Evolutionary conservation across 345 rosid species (phyloP).

Genomic region (Moricandia moricandioides): DNA sequence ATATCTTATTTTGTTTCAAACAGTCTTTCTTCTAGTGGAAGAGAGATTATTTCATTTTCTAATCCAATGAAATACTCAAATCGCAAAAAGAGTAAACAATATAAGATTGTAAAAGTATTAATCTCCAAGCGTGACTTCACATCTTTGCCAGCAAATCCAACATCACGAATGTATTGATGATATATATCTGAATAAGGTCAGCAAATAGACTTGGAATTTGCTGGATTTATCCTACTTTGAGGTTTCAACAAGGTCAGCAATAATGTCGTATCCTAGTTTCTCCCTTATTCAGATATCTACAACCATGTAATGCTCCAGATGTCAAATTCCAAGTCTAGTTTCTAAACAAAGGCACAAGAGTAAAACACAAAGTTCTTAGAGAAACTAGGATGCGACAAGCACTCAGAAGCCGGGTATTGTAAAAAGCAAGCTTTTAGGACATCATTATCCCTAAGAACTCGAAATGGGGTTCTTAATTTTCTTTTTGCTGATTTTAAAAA

Average conservation of each 20-base stretch:
- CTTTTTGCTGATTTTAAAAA: too few species aligned
- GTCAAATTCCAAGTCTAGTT: neutral
- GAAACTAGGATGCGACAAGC: too few species aligned
- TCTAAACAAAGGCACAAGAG: neutral
- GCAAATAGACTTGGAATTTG: too few species aligned
- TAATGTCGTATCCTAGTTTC: too few species aligned
- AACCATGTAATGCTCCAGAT: neutral
- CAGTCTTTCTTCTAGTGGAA: neutral
- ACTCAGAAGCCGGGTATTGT: too few species aligned
- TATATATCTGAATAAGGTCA: slow-evolving; percentile 51
- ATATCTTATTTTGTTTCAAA: neutral
- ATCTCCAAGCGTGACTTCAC: slow-evolving; percentile 65
- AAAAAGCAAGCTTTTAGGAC: too few species aligned
- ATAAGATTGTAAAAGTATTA: neutral
- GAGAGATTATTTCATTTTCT: neutral
- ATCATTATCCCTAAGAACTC: too few species aligned
- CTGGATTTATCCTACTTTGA: too few species aligned
- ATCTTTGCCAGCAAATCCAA: slow-evolving; percentile 82
- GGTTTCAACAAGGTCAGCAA: too few species aligned
- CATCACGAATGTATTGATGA: slow-evolving; percentile 67
- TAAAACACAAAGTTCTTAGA: neutral
- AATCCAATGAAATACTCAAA: neutral
- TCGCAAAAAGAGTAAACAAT: neutral
- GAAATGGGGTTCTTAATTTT: too few species aligned
- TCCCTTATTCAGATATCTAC: too few species aligned